A percentile compares a stretch with the other conserved stretches of the same genome.
These are phyloP conservation scores for Paraphoma chrysanthemicola DNA, from an alignment of 2,329 filamentous ascomycete genomes.

Conservation along the genomic window DNA sequence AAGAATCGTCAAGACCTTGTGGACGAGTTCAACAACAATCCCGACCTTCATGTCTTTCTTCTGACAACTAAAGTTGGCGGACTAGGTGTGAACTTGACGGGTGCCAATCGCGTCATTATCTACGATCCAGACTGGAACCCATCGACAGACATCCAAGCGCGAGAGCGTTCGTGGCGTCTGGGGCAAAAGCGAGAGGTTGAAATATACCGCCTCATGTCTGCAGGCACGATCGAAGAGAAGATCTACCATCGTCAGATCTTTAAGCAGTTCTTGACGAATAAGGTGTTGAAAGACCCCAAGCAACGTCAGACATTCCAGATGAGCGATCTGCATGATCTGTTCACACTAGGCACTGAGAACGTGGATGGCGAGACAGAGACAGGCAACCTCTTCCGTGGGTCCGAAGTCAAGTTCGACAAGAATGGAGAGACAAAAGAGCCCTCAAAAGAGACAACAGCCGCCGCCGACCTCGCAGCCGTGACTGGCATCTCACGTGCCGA, in stretches of 20 bases:
- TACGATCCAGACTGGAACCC: slow-evolving; percentile 99
- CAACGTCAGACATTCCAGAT: slow-evolving; percentile 91
- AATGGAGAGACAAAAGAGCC: slow-evolving; percentile 27
- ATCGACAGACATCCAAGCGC: slow-evolving; percentile 92
- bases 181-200: slow-evolving; percentile 95
- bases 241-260: slow-evolving; percentile 99
- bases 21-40: slow-evolving; percentile 87
- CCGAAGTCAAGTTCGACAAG: slow-evolving; percentile 71
- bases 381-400: slow-evolving; percentile 84
- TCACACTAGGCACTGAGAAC: slow-evolving; percentile 74
- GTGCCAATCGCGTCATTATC: slow-evolving; percentile 94
- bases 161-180: slow-evolving; percentile 93
- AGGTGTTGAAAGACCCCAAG: slow-evolving; percentile 92
- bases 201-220: slow-evolving; percentile 97
- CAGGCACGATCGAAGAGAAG: slow-evolving; percentile 98
- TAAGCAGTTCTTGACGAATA: slow-evolving; percentile 97
- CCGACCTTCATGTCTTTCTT: slow-evolving; percentile 83
- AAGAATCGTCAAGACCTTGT: slow-evolving; percentile 88
- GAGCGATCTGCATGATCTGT: slow-evolving; percentile 89
- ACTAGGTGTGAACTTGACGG: slow-evolving; percentile 91
- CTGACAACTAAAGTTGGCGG: slow-evolving; percentile 96
- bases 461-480: slow-evolving; percentile 43
- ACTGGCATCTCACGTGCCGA: slow-evolving; percentile 54
- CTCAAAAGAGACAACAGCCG: slow-evolving; percentile 29
- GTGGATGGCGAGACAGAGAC: slow-evolving; percentile 77